These are phyloP conservation scores for Phytophthora multivora DNA, from an alignment of 352 stramenopile species.

Conservation along the genomic window DNA sequence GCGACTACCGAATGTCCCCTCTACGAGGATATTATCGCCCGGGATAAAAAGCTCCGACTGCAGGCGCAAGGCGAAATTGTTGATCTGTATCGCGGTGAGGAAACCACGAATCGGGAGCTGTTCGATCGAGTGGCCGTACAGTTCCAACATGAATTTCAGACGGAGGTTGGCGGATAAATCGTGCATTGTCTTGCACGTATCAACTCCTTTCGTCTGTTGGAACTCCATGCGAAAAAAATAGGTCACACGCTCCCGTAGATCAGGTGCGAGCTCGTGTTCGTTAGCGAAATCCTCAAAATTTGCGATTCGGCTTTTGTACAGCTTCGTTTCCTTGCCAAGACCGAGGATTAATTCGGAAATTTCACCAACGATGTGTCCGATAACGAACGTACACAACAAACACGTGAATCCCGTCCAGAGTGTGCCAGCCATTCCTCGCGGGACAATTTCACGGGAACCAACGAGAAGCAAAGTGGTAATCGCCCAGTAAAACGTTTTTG, in stretches of 20 bases:
- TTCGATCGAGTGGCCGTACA: constrained; percentile 54
- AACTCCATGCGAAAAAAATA: constrained; percentile 73
- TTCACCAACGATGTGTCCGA: constrained; percentile 76
- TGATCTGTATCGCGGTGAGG: constrained; percentile 49
- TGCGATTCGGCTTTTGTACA: constrained; percentile 63
- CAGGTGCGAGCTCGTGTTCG: constrained; percentile 41
- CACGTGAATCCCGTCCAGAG: constrained; percentile 63
- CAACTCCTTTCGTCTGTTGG: constrained; percentile 55
- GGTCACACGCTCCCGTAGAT: constrained; percentile 57
- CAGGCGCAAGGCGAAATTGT: constrained; percentile 53
- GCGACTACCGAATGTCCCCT: constrained; percentile 47
- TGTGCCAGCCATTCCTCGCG: constrained; percentile 52
- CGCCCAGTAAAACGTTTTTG: constrained; percentile 75
- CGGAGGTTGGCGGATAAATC: constrained; percentile 71
- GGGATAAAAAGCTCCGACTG: constrained; percentile 57
- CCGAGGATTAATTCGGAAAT: constrained; percentile 77
- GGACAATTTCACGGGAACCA: constrained; percentile 68
- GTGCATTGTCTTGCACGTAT: constrained; percentile 58
- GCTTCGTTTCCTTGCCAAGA: constrained; percentile 69
- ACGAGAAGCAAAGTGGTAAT: constrained; percentile 71
- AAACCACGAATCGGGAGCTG: constrained; percentile 54
- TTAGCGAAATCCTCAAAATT: constrained; percentile 73
- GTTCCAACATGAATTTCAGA: constrained; percentile 68
- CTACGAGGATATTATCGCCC: constrained; percentile 23
- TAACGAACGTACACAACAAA: constrained; percentile 73